phyloP scores from a whole-genome alignment of 331 rosid genomes.

The Pyracantha coccinea region DNA sequence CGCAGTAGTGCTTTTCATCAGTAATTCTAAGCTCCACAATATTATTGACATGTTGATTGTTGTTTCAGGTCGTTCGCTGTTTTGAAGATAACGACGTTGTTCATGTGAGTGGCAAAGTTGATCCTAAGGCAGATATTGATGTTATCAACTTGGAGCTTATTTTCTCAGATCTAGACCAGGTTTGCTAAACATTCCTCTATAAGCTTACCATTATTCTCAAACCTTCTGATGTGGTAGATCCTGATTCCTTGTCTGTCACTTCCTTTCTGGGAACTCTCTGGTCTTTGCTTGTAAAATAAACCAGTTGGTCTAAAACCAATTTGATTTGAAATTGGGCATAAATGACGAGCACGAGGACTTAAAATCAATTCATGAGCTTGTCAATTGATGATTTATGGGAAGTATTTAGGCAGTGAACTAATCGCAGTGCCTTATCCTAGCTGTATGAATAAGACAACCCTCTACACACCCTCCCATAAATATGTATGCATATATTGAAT shows the following conservation, averaged over 20 bases:
- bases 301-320: not conserved
- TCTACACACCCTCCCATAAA: not conserved
- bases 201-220: not conserved
- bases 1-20: not conserved
- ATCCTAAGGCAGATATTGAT: slow-evolving; percentile 84
- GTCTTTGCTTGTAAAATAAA: no score
- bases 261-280: no score
- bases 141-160: slow-evolving; percentile 93
- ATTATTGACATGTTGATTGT: slow-evolving; percentile 10
- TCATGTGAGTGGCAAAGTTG: slow-evolving; percentile 90
- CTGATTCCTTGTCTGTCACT: not conserved
- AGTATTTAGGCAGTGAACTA: not conserved
- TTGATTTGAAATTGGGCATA: not conserved
- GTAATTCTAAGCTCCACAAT: slow-evolving; percentile 6
- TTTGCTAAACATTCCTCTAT: slow-evolving; percentile 24
- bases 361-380: not conserved
- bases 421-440: no score
- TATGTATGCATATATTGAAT: not conserved
- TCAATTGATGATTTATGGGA: not conserved
- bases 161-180: slow-evolving; percentile 96
- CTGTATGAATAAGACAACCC: not conserved
- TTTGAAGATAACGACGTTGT: slow-evolving; percentile 92
- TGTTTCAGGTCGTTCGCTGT: slow-evolving; percentile 76
- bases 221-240: not conserved
- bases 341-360: not conserved